These are phyloP conservation scores for Phytophthora aleatoria DNA, from an alignment of 352 stramenopile genomes.

Conservation along the genomic window DNA sequence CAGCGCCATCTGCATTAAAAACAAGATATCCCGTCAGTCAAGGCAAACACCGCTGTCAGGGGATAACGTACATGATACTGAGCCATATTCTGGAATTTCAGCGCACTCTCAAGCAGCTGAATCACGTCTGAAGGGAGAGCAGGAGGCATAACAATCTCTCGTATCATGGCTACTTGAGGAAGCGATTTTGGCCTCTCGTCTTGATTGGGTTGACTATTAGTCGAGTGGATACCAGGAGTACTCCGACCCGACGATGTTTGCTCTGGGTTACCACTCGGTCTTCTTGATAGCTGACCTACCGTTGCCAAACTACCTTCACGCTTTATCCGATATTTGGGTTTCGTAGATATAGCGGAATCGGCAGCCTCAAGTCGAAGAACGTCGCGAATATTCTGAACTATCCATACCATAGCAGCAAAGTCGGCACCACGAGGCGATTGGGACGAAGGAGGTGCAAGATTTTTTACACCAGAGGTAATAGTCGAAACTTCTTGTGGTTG, in stretches of 20 bases:
- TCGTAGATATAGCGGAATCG: conserved; percentile 18
- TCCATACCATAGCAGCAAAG: conserved; percentile 17
- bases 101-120: conserved; percentile 52
- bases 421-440: conserved; percentile 26
- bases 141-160: conserved; percentile 57
- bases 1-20: conserved; percentile 58
- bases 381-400: conserved; percentile 39
- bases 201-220: not conserved
- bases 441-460: not conserved
- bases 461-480: not conserved
- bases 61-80: conserved; percentile 59
- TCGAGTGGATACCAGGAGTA: not conserved
- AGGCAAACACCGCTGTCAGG: not conserved
- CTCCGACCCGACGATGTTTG: conserved; percentile 1
- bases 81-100: conserved; percentile 70
- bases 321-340: conserved; percentile 26
- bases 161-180: conserved; percentile 61
- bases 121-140: conserved; percentile 41
- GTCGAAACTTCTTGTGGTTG: conserved; percentile 6
- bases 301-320: conserved; percentile 25
- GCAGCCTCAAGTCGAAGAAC: conserved; percentile 29
- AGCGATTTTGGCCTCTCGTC: conserved; percentile 16
- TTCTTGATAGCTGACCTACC: conserved; percentile 15
- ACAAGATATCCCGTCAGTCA: not conserved
- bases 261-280: conserved; percentile 11